Evolutionary conservation across 495 filamentous ascomycete species (phyloP).

Genomic region (Neohortaea acidophila): DNA sequence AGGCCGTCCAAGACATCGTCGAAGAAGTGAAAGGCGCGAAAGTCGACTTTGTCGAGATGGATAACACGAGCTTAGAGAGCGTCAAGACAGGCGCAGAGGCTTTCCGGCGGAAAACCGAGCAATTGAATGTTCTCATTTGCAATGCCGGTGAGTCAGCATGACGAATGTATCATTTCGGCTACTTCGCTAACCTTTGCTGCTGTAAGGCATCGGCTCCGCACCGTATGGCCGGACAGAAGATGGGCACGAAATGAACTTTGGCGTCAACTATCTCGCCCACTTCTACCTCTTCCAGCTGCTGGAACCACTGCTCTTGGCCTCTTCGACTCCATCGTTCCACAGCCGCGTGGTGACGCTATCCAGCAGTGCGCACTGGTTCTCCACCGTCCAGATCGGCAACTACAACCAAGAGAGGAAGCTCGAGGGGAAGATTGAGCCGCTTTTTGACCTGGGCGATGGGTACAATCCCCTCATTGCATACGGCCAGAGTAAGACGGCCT

Average conservation of each 20-base stretch:
- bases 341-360: slow-evolving; percentile 33
- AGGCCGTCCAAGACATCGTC: slow-evolving; percentile 11
- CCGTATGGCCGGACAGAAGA: slow-evolving; percentile 27
- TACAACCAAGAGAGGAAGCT: slow-evolving; percentile 23
- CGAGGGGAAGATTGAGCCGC: background rate
- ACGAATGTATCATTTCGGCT: too few relatives aligned
- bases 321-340: slow-evolving; percentile 25
- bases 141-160: slow-evolving; percentile 19
- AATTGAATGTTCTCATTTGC: slow-evolving; percentile 21
- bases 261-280: slow-evolving; percentile 37
- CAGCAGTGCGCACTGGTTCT: slow-evolving; percentile 26
- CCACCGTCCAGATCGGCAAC: slow-evolving; percentile 21
- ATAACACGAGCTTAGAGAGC: slow-evolving; percentile 15
- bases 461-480: slow-evolving; percentile 29
- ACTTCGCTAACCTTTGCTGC: background rate
- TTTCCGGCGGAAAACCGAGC: slow-evolving; percentile 11
- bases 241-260: slow-evolving; percentile 34
- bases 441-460: slow-evolving; percentile 13
- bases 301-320: slow-evolving; percentile 27
- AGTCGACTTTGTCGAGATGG: slow-evolving; percentile 26
- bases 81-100: slow-evolving; percentile 15
- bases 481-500: slow-evolving; percentile 19
- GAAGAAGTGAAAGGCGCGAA: slow-evolving; percentile 7
- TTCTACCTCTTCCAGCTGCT: slow-evolving; percentile 39
- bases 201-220: slow-evolving; percentile 4